These are phyloP conservation scores for Auricularia sp. DNA, from an alignment of 768 basidiomycete species.

Conservation along the genomic window DNA sequence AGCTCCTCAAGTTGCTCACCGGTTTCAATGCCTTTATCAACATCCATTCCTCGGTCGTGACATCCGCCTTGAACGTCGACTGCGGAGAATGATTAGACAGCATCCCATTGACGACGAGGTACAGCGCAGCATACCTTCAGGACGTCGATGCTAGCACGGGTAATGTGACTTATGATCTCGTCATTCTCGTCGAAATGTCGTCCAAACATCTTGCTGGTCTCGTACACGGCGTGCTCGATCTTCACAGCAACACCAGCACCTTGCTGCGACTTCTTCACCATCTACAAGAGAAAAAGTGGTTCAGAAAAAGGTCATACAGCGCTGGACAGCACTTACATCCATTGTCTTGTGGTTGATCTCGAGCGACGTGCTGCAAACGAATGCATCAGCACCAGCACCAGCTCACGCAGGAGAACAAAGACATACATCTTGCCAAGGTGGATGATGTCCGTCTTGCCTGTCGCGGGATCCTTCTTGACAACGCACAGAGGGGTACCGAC, in stretches of 20 bases:
- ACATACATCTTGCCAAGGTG: slow-evolving; percentile 89
- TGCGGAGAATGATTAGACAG: slow-evolving; percentile 20
- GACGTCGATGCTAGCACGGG: slow-evolving; percentile 89
- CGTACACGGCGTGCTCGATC: slow-evolving; percentile 95
- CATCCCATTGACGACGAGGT: neutral
- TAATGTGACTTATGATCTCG: slow-evolving; percentile 83
- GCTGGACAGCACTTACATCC: slow-evolving; percentile 44
- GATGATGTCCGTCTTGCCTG: slow-evolving; percentile 84
- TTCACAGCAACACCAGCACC: slow-evolving; percentile 96
- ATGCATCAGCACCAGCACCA: slow-evolving; percentile 1
- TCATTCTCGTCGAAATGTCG: slow-evolving; percentile 96
- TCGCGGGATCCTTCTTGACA: slow-evolving; percentile 79
- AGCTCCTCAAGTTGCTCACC: slow-evolving; percentile 32
- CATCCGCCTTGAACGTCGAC: slow-evolving; percentile 82
- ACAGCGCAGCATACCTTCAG: slow-evolving; percentile 55
- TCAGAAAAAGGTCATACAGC: slow-evolving; percentile 1
- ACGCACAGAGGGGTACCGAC: slow-evolving; percentile 94
- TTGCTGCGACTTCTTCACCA: slow-evolving; percentile 89
- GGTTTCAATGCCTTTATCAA: slow-evolving; percentile 83
- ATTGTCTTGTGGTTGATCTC: slow-evolving; percentile 93
- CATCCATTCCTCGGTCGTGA: slow-evolving; percentile 84
- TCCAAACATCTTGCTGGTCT: slow-evolving; percentile 91
- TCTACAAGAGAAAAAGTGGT: slow-evolving; percentile 29
- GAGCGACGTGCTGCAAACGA: slow-evolving; percentile 64
- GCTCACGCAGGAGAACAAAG: neutral